Percentiles rank a stretch among this genome's conserved stretches.
Conservation (phyloP, 805 yeast genomes). For the Yarrowia porcina region DNA sequence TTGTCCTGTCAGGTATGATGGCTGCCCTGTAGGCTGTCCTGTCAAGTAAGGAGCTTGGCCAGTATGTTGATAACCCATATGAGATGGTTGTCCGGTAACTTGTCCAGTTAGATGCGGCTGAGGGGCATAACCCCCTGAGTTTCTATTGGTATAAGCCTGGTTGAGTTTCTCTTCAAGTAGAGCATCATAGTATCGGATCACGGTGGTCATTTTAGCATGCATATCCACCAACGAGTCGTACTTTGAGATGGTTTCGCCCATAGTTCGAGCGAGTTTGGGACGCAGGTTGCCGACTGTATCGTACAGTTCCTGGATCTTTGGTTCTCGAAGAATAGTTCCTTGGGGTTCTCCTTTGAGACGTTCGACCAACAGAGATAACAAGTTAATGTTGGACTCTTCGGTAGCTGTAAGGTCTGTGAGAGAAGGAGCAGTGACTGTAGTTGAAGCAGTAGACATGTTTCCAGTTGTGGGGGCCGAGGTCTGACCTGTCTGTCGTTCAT, state of each 20-base stretch:
- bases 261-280: slow-evolving; percentile 64
- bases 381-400: slow-evolving; percentile 67
- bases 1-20: not conserved
- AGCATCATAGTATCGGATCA: slow-evolving; percentile 71
- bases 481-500: slow-evolving; percentile 28
- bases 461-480: not conserved
- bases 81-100: not conserved
- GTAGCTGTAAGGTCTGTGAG: slow-evolving; percentile 46
- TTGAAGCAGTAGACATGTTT: not conserved
- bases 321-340: slow-evolving; percentile 46
- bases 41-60: not conserved
- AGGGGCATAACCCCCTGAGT: not conserved
- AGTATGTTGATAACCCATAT: not conserved
- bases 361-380: slow-evolving; percentile 66
- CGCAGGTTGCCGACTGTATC: slow-evolving; percentile 56
- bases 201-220: slow-evolving; percentile 74
- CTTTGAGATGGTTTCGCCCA: slow-evolving; percentile 55
- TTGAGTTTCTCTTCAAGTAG: slow-evolving; percentile 58
- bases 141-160: slow-evolving; percentile 36
- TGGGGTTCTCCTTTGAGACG: slow-evolving; percentile 48
- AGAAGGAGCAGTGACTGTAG: slow-evolving; percentile 8
- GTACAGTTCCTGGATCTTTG: slow-evolving; percentile 55
- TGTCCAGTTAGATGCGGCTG: not conserved
- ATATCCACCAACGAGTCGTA: slow-evolving; percentile 66
- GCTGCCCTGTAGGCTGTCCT: not conserved